phyloP scores from a whole-genome alignment of 805 yeast genomes.

The Tetrapisispora namnaoensis region DNA sequence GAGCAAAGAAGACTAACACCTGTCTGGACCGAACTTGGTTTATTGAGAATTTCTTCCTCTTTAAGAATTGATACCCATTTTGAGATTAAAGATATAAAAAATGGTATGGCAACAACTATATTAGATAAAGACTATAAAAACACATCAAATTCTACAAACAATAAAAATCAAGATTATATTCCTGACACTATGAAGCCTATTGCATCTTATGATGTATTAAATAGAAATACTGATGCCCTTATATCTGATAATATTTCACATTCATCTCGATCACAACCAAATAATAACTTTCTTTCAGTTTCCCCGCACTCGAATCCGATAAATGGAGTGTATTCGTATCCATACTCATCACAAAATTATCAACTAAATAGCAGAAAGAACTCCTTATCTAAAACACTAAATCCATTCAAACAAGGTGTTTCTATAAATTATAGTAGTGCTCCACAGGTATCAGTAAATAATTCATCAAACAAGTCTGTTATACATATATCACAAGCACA shows the following conservation, averaged over 20 bases:
- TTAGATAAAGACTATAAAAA: neutral
- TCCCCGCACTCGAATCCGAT: constrained; percentile 16
- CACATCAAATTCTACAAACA: neutral
- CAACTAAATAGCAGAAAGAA: neutral
- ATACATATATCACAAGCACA: constrained; percentile 29
- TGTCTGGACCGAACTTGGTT: constrained; percentile 66
- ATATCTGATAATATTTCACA: neutral
- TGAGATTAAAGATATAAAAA: constrained; percentile 28
- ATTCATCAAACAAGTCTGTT: constrained; percentile 37
- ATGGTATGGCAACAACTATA: too few relatives aligned
- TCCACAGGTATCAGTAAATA: constrained; percentile 30
- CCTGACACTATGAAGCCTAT: neutral
- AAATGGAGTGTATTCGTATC: constrained; percentile 8
- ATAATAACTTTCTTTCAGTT: constrained; percentile 15
- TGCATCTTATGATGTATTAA: neutral
- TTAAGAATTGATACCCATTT: constrained; percentile 68
- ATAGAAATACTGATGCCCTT: neutral
- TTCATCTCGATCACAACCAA: neutral
- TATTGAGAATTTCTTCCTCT: constrained; percentile 64
- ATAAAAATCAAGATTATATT: neutral
- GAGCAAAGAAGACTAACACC: constrained; percentile 58
- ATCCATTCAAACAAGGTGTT: constrained; percentile 31
- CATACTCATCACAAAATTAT: constrained; percentile 10
- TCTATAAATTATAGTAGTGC: constrained; percentile 26
- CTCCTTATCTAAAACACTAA: constrained; percentile 18